Conservation (phyloP, 805 yeast genomes). For the Hyphopichia homilentoma region DNA sequence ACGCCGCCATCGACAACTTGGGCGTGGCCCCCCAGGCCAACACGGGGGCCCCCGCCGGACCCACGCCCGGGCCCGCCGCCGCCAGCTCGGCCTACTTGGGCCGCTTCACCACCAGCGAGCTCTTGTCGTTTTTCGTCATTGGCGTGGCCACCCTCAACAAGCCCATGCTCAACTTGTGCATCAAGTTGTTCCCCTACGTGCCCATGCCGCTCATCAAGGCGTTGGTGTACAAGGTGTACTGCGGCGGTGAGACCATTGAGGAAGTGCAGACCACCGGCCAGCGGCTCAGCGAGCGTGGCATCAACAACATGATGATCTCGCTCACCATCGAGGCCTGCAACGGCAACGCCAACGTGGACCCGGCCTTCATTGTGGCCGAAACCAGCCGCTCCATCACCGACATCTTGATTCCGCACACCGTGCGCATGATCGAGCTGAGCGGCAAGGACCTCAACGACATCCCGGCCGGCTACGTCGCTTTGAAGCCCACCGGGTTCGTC, state of each 20-base stretch:
- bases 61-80: no score
- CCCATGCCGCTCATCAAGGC: conserved; percentile 70
- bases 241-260: conserved; percentile 79
- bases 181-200: conserved; percentile 65
- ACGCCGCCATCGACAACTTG: no score
- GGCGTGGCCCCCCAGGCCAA: no score
- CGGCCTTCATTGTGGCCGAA: conserved; percentile 55
- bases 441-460: conserved; percentile 56
- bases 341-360: conserved; percentile 63
- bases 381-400: conserved; percentile 65
- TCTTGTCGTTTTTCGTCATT: conserved; percentile 62
- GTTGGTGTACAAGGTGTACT: conserved; percentile 76
- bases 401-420: conserved; percentile 69
- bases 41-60: no score
- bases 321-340: conserved; percentile 91
- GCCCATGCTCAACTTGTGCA: conserved; percentile 56
- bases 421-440: conserved; percentile 47
- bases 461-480: conserved; percentile 88
- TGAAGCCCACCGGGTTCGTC: conserved; percentile 90
- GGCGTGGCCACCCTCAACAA: conserved; percentile 68
- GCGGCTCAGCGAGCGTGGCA: conserved; percentile 65
- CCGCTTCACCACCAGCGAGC: conserved; percentile 49
- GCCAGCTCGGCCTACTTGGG: conserved; percentile 40
- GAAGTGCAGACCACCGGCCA: conserved; percentile 73
- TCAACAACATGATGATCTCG: conserved; percentile 92